phyloP scores from a whole-genome alignment of 176 grass and related monocot genomes.

The Hyparrhenia diplandra region DNA sequence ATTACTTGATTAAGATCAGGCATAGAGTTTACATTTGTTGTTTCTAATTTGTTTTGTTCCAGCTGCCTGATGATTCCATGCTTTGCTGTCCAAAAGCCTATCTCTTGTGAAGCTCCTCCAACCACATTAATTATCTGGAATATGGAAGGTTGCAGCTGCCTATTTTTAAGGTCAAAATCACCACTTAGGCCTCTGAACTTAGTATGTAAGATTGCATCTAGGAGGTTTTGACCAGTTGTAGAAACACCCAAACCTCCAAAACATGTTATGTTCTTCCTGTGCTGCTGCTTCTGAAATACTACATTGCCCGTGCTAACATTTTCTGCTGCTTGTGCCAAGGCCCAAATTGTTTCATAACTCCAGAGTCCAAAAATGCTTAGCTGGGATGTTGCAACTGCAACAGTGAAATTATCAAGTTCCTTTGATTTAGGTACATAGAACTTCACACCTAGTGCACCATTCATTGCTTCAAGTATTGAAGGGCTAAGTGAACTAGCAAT shows the following conservation, averaged over 20 bases:
- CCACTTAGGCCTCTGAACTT: slow-evolving; percentile 43
- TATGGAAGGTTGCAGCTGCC: slow-evolving; percentile 20
- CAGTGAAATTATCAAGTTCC: slow-evolving; percentile 20
- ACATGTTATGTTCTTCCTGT: too few species aligned
- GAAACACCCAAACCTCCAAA: slow-evolving; percentile 29
- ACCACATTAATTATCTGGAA: slow-evolving; percentile 68
- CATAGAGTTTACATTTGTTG: not conserved
- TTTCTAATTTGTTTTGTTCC: slow-evolving; percentile 10
- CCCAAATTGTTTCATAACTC: slow-evolving; percentile 63
- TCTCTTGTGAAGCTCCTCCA: not conserved
- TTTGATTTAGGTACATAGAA: slow-evolving; percentile 22
- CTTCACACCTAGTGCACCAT: slow-evolving; percentile 46
- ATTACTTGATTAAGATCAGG: slow-evolving; percentile 13
- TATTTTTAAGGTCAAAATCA: slow-evolving; percentile 38
- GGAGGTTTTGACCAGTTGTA: slow-evolving; percentile 24
- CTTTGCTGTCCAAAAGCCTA: slow-evolving; percentile 52
- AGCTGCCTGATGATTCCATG: slow-evolving; percentile 22
- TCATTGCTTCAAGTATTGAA: slow-evolving; percentile 22
- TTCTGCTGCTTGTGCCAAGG: slow-evolving; percentile 58
- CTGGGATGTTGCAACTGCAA: not conserved
- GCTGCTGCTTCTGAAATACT: too few species aligned
- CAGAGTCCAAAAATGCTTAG: slow-evolving; percentile 30
- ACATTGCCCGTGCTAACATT: not conserved
- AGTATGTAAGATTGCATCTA: slow-evolving; percentile 18
- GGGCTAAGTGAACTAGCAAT: slow-evolving; percentile 25